Evolutionary conservation across 108 stramenopile species (phyloP).

Genomic region (Cyclostephanos tholiformis): DNA sequence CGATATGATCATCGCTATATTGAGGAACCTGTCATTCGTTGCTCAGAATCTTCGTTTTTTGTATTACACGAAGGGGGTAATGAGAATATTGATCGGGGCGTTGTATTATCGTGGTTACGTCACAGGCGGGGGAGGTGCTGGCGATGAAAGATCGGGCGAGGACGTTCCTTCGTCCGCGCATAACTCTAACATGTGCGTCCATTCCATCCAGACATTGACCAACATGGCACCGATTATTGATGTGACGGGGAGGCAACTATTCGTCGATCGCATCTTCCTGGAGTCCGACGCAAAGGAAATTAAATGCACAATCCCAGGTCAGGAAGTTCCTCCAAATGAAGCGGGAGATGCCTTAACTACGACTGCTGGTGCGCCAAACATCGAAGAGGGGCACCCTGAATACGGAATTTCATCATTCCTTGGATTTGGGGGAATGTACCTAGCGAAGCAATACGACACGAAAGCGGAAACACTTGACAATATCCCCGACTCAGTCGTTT

Average conservation of each 20-base stretch:
- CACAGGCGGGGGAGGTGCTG: constrained; percentile 5
- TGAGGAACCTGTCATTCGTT: constrained; percentile 51
- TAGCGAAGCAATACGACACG: constrained; percentile 75
- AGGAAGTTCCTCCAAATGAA: constrained; percentile 39
- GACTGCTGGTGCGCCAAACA: background rate
- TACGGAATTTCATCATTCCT: constrained; percentile 54
- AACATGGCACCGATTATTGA: constrained; percentile 76
- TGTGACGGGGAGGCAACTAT: constrained; percentile 70
- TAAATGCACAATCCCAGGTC: constrained; percentile 38
- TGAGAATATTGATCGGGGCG: constrained; percentile 66
- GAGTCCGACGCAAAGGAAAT: constrained; percentile 46
- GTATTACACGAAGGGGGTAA: constrained; percentile 53
- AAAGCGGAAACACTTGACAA: constrained; percentile 46
- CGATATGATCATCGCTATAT: constrained; percentile 38
- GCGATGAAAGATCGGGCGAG: constrained; percentile 35
- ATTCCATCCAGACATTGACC: constrained; percentile 63
- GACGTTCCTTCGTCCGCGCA: constrained; percentile 46
- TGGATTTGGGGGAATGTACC: constrained; percentile 72
- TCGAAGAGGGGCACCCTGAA: constrained; percentile 31
- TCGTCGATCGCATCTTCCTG: constrained; percentile 75
- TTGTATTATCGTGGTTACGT: constrained; percentile 65
- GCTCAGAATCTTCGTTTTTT: constrained; percentile 76
- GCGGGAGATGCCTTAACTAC: constrained; percentile 26
- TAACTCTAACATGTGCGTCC: constrained; percentile 56
- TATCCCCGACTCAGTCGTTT: constrained; percentile 32